Conservation (phyloP, 2,329 filamentous ascomycete species). For the Ophiostoma sp. region DNA sequence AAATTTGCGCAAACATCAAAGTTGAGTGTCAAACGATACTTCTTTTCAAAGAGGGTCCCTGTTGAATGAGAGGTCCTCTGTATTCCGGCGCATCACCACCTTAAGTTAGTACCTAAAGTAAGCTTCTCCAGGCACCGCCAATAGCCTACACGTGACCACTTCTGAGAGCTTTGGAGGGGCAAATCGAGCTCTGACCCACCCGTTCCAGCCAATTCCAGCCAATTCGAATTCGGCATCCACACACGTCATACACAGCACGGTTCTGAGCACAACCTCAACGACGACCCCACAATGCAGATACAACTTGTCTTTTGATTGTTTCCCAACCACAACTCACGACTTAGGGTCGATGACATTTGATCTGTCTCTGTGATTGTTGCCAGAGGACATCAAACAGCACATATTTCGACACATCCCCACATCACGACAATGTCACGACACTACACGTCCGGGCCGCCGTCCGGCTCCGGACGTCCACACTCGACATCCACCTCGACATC, state of each 20-base stretch:
- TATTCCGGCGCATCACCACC: not conserved
- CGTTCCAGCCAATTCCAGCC: slow-evolving; percentile 13
- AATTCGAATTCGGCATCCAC: slow-evolving; percentile 4
- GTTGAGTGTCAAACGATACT: too few relatives aligned
- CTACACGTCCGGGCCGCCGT: not conserved
- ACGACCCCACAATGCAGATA: not conserved
- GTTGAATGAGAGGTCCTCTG: not conserved
- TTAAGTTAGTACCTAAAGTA: not conserved
- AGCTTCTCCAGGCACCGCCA: not conserved
- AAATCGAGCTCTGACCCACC: not conserved
- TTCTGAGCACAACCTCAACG: not conserved
- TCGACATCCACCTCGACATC: not conserved
- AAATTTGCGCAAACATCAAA: too few relatives aligned
- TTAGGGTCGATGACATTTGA: not conserved
- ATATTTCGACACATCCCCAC: not conserved
- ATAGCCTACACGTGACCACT: not conserved
- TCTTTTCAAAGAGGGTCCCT: not conserved
- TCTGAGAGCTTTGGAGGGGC: not conserved
- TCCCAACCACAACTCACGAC: not conserved
- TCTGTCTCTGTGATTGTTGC: slow-evolving; percentile 6
- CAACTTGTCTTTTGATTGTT: not conserved
- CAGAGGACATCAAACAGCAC: not conserved
- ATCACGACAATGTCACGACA: not conserved
- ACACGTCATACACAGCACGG: slow-evolving; percentile 8
- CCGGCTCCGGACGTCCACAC: not conserved